Evolutionary conservation across 441 rosid species (phyloP).

Genomic region (Eutrema salsugineum): DNA sequence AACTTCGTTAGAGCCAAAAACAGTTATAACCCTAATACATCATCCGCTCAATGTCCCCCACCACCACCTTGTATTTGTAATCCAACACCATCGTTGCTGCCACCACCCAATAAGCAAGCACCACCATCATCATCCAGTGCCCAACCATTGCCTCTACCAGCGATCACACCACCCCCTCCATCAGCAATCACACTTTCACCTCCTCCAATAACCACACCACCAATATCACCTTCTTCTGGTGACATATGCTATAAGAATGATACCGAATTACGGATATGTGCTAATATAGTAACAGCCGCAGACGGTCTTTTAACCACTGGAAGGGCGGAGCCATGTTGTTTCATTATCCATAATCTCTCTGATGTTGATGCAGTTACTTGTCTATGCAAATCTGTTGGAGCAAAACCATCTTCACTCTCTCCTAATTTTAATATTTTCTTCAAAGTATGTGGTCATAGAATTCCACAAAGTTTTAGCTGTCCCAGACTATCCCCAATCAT

Average conservation of each 20-base stretch:
- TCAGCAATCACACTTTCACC: not conserved
- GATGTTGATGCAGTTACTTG: not conserved
- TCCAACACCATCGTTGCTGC: not conserved
- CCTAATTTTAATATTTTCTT: not conserved
- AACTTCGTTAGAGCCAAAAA: not conserved
- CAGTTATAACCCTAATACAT: not conserved
- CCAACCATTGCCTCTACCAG: not conserved
- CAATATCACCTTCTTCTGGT: not conserved
- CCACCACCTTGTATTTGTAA: constrained; percentile 17
- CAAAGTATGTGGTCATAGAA: not conserved
- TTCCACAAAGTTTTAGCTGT: constrained; percentile 1
- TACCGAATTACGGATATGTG: not conserved
- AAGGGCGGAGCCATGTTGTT: constrained; percentile 5
- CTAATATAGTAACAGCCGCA: not conserved
- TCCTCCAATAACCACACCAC: not conserved
- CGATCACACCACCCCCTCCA: too few relatives aligned
- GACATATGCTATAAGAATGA: not conserved
- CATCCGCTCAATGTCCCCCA: not conserved
- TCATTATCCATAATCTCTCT: not conserved
- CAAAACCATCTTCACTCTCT: not conserved
- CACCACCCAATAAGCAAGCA: too few relatives aligned
- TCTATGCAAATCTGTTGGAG: not conserved
- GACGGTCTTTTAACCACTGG: not conserved
- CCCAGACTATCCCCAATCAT: not conserved
- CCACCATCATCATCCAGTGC: not conserved